Evolutionary conservation across 1,139 yeast species (phyloP).

Genomic region (Suhomyces guaymorum): DNA sequence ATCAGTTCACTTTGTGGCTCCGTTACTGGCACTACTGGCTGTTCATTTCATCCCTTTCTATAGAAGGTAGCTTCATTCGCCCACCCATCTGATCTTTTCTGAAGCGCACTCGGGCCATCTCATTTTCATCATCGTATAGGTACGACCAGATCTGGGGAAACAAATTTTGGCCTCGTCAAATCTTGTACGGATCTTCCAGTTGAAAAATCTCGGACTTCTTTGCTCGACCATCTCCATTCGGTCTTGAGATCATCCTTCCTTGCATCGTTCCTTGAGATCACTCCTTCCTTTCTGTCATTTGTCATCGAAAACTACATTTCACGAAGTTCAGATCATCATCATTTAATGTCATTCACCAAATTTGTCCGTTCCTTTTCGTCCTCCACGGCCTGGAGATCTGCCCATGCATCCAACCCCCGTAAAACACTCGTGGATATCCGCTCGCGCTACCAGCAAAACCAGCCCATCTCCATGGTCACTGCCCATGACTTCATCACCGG

Average conservation of each 20-base stretch:
- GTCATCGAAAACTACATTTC: neutral
- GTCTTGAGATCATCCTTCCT: too few species aligned
- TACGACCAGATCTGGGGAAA: slow-evolving; percentile 3
- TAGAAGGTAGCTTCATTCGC: too few species aligned
- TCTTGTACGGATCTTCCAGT: neutral
- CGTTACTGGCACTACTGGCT: too few species aligned
- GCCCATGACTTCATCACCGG: slow-evolving; percentile 88
- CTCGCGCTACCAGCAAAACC: slow-evolving; percentile 37
- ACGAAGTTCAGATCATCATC: neutral
- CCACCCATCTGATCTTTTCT: too few species aligned
- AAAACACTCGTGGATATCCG: slow-evolving; percentile 46
- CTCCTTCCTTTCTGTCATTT: neutral
- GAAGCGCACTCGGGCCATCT: too few species aligned
- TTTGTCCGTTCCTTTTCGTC: slow-evolving; percentile 12
- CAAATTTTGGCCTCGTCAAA: neutral
- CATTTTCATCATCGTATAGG: slow-evolving; percentile 2
- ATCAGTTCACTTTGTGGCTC: too few species aligned
- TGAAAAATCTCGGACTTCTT: too few species aligned
- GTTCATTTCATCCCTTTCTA: too few species aligned
- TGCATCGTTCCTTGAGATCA: too few species aligned
- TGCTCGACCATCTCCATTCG: too few species aligned
- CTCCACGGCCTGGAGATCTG: slow-evolving; percentile 12
- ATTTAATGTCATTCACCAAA: slow-evolving; percentile 1
- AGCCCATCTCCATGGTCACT: slow-evolving; percentile 75
- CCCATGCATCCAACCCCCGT: slow-evolving; percentile 15